Evolutionary conservation across 148 eudicot genomes (phyloP), one percentile per base, ranked within the genome.

Genomic region (Rhododendron williamsianum): DNA sequence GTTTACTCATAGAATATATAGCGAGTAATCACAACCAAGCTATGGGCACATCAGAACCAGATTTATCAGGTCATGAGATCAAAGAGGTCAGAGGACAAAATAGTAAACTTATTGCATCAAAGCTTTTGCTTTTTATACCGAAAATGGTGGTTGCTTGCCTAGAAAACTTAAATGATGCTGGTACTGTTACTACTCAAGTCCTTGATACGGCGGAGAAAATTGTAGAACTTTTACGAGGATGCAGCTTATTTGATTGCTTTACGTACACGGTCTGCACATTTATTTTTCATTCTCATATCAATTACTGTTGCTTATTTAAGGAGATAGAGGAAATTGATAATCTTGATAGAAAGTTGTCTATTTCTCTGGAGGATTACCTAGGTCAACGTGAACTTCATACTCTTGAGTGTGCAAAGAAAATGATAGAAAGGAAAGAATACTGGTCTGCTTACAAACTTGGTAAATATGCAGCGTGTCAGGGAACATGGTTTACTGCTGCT

Each of bases 381-480:
- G 81, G 87, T 60, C 87, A 89, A 48, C 48, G 74, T 79, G 92
- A 92, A 86, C 81, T 56, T 33, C 69, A 81, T 65, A 82, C 87
- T 52, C 72, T 87, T 25, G 88, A 90, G 38, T 92, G 91, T 86
- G 93, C 89, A 54, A 88, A 88, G 65, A 87, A 91, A 86, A 88
- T 95, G 83, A 73, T 96, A 52, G 87, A 81, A 38, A 86, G 85
- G 78, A 89, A 88, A 49, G 93, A 92, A 89, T 87, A 90, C 83
- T 97, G 99, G 99, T 87, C 74, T 74, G 93, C 94, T 81, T 97
- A 97, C 83, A 92, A 87, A 86, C 91, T 91, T 85, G 99, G 93
- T 81, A 93, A 67, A 89, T 83, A 63, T 93, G 98, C 99, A 79
- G 90, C 90, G 69, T 90, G 91, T 88, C 87, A 86, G 67, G 99